phyloP scores from a whole-genome alignment of 208 protist species.

The Trypanosoma vivax region DNA sequence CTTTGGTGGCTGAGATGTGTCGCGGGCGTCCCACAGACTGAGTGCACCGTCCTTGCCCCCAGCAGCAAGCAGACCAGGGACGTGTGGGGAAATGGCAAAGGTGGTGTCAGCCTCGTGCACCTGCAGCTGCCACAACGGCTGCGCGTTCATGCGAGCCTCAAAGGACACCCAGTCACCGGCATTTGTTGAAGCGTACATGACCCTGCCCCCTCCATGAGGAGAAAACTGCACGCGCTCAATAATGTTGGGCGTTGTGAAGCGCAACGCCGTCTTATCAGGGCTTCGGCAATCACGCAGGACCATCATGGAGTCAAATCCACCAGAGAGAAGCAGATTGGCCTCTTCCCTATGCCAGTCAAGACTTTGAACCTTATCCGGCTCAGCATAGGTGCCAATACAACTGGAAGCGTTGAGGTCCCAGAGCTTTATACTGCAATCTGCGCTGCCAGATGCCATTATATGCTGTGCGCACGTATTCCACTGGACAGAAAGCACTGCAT shows the following conservation, averaged over 20 bases:
- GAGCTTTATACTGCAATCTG: constrained; percentile 94
- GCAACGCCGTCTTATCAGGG: constrained; percentile 43
- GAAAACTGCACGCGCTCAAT: constrained; percentile 75
- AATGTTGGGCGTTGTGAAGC: constrained; percentile 42
- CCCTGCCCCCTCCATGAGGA: constrained; percentile 15
- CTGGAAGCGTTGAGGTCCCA: constrained; percentile 89
- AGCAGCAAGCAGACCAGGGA: constrained; percentile 77
- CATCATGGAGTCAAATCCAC: constrained; percentile 71
- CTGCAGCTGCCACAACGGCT: constrained; percentile 47
- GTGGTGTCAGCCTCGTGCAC: constrained; percentile 70
- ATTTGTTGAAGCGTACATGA: constrained; percentile 50
- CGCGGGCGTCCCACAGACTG: constrained; percentile 80
- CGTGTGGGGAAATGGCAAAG: constrained; percentile 66
- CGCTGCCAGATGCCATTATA: constrained; percentile 91
- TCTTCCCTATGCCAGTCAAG: constrained; percentile 86
- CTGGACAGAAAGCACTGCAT: constrained; percentile 91
- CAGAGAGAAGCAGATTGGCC: constrained; percentile 79
- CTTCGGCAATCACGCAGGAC: constrained; percentile 79
- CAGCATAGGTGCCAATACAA: constrained; percentile 89
- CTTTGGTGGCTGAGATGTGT: constrained; percentile 19
- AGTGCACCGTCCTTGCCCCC: constrained; percentile 85
- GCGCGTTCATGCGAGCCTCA: constrained; percentile 59
- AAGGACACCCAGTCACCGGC: constrained; percentile 56
- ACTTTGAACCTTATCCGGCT: constrained; percentile 90
- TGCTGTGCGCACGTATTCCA: constrained; percentile 92